phyloP scores from a whole-genome alignment of 1,139 yeast genomes.

The Arxiozyma bovina region DNA sequence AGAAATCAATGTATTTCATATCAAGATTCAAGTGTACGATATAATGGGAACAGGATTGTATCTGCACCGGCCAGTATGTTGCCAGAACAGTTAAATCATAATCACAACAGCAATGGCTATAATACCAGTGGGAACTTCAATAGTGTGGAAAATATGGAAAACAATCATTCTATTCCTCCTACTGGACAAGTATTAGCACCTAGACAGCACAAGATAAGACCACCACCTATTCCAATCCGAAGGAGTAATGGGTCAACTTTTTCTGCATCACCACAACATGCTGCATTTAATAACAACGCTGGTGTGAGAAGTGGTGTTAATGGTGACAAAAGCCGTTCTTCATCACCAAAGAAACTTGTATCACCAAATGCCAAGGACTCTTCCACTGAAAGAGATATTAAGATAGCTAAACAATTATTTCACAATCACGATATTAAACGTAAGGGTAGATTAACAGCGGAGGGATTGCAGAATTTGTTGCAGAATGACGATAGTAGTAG shows the following conservation, averaged over 20 bases:
- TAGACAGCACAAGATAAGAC: constrained; percentile 1
- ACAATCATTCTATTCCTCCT: neutral
- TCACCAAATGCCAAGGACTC: constrained; percentile 4
- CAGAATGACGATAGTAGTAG: constrained; percentile 31
- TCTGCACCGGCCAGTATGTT: neutral
- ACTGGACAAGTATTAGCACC: neutral
- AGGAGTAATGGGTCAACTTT: neutral
- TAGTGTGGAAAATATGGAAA: neutral
- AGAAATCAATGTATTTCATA: neutral
- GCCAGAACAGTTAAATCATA: neutral
- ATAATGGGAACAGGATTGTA: neutral
- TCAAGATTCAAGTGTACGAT: neutral
- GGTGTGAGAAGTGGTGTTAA: neutral
- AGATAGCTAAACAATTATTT: constrained; percentile 26
- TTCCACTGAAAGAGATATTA: constrained; percentile 15
- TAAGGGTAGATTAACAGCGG: constrained; percentile 28
- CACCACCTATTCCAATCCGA: constrained; percentile 2
- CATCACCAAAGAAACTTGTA: neutral
- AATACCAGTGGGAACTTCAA: neutral
- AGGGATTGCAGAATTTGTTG: constrained; percentile 28
- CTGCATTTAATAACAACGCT: neutral
- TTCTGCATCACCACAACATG: neutral
- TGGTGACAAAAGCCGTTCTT: neutral
- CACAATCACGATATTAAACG: constrained; percentile 27
- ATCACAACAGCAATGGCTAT: neutral